A percentile compares a stretch with the other conserved stretches of the same genome.
Conservation (phyloP, 768 basidiomycete species). For the Mycena rosella region DNA sequence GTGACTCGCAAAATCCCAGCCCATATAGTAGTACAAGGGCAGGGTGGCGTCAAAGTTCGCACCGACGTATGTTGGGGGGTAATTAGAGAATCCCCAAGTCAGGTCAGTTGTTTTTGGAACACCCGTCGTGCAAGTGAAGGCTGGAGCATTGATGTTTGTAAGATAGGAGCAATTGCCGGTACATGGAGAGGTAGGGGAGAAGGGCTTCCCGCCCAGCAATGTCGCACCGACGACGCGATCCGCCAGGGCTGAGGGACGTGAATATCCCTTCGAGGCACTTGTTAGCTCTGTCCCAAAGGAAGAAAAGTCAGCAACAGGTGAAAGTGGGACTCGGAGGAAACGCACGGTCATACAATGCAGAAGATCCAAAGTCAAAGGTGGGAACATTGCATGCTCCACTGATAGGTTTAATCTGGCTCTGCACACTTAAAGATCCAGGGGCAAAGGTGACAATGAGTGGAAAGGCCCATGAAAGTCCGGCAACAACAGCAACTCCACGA, state of each 20-base stretch:
- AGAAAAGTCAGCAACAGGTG: background rate
- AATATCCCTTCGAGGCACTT: background rate
- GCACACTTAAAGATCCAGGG: slow-evolving; percentile 17
- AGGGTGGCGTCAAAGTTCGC: background rate
- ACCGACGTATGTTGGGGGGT: background rate
- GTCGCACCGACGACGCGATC: slow-evolving; percentile 10
- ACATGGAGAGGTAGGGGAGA: slow-evolving; percentile 15
- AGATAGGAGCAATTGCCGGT: slow-evolving; percentile 19
- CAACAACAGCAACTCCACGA: slow-evolving; percentile 7
- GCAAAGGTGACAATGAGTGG: slow-evolving; percentile 27
- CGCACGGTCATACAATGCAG: slow-evolving; percentile 23
- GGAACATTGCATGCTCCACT: background rate
- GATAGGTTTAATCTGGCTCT: background rate
- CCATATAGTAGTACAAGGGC: background rate
- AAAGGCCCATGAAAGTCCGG: slow-evolving; percentile 12
- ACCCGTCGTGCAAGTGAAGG: slow-evolving; percentile 15
- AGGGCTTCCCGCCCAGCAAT: slow-evolving; percentile 13
- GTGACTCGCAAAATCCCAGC: slow-evolving; percentile 12
- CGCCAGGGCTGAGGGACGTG: background rate
- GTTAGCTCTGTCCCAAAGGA: background rate
- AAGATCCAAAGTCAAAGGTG: slow-evolving; percentile 13
- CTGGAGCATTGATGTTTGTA: background rate
- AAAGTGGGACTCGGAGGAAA: no score
- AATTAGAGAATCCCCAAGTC: background rate
- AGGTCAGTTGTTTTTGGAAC: background rate